phyloP scores from a whole-genome alignment of 345 rosid genomes.

The Mallotus nudiflorus region DNA sequence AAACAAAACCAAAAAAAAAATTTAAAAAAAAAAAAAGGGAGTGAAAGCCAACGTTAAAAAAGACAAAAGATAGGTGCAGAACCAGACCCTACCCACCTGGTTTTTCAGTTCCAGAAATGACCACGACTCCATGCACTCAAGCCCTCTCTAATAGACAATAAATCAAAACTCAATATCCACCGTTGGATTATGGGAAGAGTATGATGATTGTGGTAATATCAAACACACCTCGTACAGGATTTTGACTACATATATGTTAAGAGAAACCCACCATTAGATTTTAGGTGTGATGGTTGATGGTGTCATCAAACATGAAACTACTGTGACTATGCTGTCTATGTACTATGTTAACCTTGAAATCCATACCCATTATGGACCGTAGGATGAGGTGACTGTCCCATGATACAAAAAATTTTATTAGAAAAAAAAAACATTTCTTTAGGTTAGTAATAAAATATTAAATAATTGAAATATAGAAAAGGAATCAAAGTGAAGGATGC shows the following conservation, averaged over 20 bases:
- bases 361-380: constrained; percentile 37
- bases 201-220: constrained; percentile 5
- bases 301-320: constrained; percentile 32
- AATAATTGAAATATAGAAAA: constrained; percentile 50
- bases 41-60: constrained; percentile 41
- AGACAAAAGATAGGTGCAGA: constrained; percentile 51
- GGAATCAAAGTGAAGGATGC: constrained; percentile 60
- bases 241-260: constrained; percentile 8
- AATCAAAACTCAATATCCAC: constrained; percentile 4
- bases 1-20: not conserved
- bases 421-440: not conserved
- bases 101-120: constrained; percentile 57
- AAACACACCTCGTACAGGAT: constrained; percentile 33
- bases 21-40: constrained; percentile 20
- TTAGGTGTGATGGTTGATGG: constrained; percentile 31
- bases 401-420: constrained; percentile 10
- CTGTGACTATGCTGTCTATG: constrained; percentile 15
- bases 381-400: constrained; percentile 21
- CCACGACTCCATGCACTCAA: constrained; percentile 62
- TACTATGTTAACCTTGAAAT: constrained; percentile 18
- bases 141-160: constrained; percentile 8
- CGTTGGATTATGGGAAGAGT: constrained; percentile 30
- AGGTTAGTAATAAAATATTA: constrained; percentile 24
- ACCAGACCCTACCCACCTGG: constrained; percentile 42
- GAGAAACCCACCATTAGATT: constrained; percentile 24